Conservation (phyloP, 139 green algal species). For the Tetradesmus obliquus region DNA sequence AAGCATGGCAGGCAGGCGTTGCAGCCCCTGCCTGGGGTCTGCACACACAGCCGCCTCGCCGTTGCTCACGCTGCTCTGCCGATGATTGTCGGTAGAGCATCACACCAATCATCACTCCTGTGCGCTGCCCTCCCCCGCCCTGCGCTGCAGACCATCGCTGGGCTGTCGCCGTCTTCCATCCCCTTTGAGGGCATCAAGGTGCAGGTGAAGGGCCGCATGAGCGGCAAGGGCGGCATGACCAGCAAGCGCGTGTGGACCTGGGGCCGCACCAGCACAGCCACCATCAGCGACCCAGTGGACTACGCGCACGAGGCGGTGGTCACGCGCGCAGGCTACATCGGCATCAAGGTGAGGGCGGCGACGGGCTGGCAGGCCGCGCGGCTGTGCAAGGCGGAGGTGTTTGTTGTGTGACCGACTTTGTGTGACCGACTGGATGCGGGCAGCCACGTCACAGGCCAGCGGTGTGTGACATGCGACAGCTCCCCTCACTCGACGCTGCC, state of each 20-base stretch:
- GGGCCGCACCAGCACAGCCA: slow-evolving; percentile 13
- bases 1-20: too few relatives aligned
- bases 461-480: not conserved
- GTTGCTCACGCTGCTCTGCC: not conserved
- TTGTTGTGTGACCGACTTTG: not conserved
- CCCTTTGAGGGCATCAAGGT: slow-evolving; percentile 42
- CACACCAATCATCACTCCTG: not conserved
- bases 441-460: not conserved
- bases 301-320: slow-evolving; percentile 24
- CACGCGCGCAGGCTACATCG: slow-evolving; percentile 35
- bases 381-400: not conserved
- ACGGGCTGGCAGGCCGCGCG: not conserved
- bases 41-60: not conserved
- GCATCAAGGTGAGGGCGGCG: slow-evolving; percentile 34
- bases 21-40: not conserved
- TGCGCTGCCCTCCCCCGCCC: not conserved
- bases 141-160: slow-evolving; percentile 19
- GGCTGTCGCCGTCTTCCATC: not conserved
- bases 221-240: slow-evolving; percentile 43
- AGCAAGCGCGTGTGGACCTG: slow-evolving; percentile 31
- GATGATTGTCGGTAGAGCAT: not conserved
- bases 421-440: not conserved
- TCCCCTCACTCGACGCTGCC: too few relatives aligned
- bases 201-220: slow-evolving; percentile 44
- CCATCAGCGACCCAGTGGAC: slow-evolving; percentile 35